Conservation (phyloP, 2,329 filamentous ascomycete species). For the Zymoseptoria pseudotritici region DNA sequence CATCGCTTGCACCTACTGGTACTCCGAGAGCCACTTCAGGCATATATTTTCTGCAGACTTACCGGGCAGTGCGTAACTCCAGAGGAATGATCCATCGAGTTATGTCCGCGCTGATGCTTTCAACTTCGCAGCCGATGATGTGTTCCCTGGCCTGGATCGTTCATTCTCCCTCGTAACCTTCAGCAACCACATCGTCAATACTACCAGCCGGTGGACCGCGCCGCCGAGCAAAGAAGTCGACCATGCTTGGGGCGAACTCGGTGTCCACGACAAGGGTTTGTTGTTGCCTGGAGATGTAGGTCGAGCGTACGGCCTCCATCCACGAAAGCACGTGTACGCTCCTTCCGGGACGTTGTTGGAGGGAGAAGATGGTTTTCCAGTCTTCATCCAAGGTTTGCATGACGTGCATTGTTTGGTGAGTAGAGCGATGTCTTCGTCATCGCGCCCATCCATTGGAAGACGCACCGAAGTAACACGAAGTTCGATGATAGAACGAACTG, state of each 20-base stretch:
- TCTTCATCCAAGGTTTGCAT: neutral
- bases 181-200: conserved; percentile 4
- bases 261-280: conserved; percentile 2
- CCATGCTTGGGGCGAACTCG: conserved; percentile 7
- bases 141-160: conserved; percentile 2
- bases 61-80: neutral
- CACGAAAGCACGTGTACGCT: conserved; percentile 1
- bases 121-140: neutral
- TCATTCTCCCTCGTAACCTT: neutral
- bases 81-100: too few species aligned
- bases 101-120: neutral
- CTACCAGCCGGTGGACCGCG: conserved; percentile 3
- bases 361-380: neutral
- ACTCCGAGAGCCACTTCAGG: neutral
- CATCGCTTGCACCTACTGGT: neutral
- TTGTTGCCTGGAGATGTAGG: conserved; percentile 3
- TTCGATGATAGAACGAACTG: neutral
- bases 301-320: conserved; percentile 4
- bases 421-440: too few species aligned
- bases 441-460: too few species aligned
- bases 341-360: conserved; percentile 1
- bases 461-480: too few species aligned
- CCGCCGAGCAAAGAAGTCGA: conserved; percentile 6
- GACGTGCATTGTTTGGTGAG: conserved; percentile 1
- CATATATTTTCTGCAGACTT: neutral